Percentiles rank a stretch among this genome's conserved stretches.
Conservation (phyloP, 2,329 filamentous ascomycete species). For the Aspergillus tanneri region DNA sequence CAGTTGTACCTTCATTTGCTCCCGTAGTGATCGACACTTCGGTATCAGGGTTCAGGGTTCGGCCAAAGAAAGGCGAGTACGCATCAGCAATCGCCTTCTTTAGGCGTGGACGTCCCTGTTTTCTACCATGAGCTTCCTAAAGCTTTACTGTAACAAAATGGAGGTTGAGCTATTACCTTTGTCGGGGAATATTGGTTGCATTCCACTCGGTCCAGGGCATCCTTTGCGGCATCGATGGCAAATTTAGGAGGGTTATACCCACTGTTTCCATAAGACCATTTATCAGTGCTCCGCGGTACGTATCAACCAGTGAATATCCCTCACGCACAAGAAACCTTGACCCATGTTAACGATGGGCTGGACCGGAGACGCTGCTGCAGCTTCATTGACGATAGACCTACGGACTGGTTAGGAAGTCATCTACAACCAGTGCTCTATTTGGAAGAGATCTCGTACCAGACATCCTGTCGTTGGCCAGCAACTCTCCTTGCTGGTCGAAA, state of each 20-base stretch:
- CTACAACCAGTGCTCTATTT: not conserved
- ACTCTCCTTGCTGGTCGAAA: slow-evolving; percentile 51
- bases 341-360: slow-evolving; percentile 70
- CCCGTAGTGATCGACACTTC: slow-evolving; percentile 91
- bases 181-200: slow-evolving; percentile 99
- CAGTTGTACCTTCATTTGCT: slow-evolving; percentile 47
- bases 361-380: slow-evolving; percentile 61
- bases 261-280: slow-evolving; percentile 26
- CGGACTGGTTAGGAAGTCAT: slow-evolving; percentile 13
- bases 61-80: slow-evolving; percentile 86
- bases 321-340: slow-evolving; percentile 58
- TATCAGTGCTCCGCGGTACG: not conserved
- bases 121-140: slow-evolving; percentile 7
- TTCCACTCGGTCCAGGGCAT: slow-evolving; percentile 83
- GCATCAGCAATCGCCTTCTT: slow-evolving; percentile 91
- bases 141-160: not conserved
- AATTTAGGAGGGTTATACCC: slow-evolving; percentile 94
- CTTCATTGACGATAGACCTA: slow-evolving; percentile 68
- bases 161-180: slow-evolving; percentile 52
- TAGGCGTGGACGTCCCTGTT: slow-evolving; percentile 75
- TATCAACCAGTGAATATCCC: not conserved
- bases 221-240: slow-evolving; percentile 86
- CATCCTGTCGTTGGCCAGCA: slow-evolving; percentile 53
- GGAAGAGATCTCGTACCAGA: slow-evolving; percentile 38
- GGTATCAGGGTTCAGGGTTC: slow-evolving; percentile 77